Conservation (phyloP, 805 yeast species). For the Kregervanrija delftensis region DNA sequence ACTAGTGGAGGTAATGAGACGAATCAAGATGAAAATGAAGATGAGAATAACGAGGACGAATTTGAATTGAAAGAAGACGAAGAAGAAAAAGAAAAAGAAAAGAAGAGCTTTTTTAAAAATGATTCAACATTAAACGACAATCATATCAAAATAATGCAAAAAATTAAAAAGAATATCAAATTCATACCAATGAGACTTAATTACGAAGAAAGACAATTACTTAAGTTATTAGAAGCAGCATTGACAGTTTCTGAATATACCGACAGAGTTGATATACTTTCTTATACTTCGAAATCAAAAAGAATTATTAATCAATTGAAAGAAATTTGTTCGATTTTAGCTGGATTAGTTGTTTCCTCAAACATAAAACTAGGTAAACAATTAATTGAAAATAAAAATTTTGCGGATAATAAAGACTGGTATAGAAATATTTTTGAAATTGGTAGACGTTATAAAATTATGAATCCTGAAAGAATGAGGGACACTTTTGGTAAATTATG, state of each 20-base stretch:
- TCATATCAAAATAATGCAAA: constrained; percentile 23
- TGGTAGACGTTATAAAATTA: constrained; percentile 73
- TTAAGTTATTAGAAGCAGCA: constrained; percentile 67
- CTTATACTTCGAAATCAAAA: constrained; percentile 60
- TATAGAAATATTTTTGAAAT: constrained; percentile 65
- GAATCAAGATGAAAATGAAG: constrained; percentile 12
- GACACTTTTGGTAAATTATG: constrained; percentile 73
- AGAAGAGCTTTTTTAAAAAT: not conserved
- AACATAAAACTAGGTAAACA: constrained; percentile 64
- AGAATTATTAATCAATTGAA: constrained; percentile 66
- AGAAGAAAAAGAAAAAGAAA: constrained; percentile 9
- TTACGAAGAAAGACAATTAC: constrained; percentile 58
- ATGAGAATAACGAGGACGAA: constrained; percentile 10
- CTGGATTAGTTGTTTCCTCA: constrained; percentile 74
- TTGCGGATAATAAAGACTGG: constrained; percentile 66
- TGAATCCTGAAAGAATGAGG: constrained; percentile 80
- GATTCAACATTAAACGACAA: constrained; percentile 3
- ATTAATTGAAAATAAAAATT: constrained; percentile 59
- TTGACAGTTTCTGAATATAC: constrained; percentile 75
- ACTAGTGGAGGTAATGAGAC: constrained; percentile 10
- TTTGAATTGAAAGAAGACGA: constrained; percentile 12
- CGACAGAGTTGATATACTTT: constrained; percentile 65
- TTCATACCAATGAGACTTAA: constrained; percentile 68
- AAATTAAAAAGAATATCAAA: constrained; percentile 37
- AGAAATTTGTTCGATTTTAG: constrained; percentile 72